A percentile compares a stretch with the other conserved stretches of the same genome.
These are phyloP conservation scores for Dendrocalamus latiflorus DNA, from an alignment of 202 grass and related monocot species.

Conservation along the genomic window DNA sequence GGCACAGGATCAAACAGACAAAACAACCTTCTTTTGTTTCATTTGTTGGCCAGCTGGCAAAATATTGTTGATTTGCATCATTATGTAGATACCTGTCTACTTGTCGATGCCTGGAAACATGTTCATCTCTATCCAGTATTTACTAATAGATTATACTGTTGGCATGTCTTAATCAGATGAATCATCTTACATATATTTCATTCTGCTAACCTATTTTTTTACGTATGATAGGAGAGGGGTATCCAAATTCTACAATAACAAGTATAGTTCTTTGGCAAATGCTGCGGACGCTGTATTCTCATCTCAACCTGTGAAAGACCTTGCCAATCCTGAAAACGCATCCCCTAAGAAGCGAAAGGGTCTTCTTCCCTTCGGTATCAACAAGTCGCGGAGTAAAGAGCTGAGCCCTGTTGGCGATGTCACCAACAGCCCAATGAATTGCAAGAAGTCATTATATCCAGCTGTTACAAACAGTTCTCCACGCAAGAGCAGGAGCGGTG, in stretches of 20 bases:
- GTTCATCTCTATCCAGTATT: conserved; percentile 18
- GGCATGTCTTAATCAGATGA: neutral
- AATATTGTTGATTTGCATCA: neutral
- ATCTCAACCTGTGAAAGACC: conserved; percentile 32
- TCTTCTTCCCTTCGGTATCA: conserved; percentile 49
- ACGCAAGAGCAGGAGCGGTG: conserved; percentile 16
- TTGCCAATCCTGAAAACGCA: conserved; percentile 39
- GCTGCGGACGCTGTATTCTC: conserved; percentile 4
- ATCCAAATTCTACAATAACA: conserved; percentile 49
- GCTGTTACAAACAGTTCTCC: conserved; percentile 26
- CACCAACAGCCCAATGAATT: conserved; percentile 19
- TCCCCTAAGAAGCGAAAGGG: conserved; percentile 71
- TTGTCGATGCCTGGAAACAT: neutral
- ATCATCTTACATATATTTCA: neutral
- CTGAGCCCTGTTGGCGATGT: conserved; percentile 11
- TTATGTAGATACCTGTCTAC: neutral
- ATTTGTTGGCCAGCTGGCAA: conserved; percentile 12
- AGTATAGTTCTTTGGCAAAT: conserved; percentile 38
- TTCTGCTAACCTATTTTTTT: neutral
- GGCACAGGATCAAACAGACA: conserved; percentile 12
- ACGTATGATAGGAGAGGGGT: conserved; percentile 21
- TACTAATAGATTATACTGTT: conserved; percentile 7
- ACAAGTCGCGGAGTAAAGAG: conserved; percentile 24
- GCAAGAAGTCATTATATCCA: neutral
- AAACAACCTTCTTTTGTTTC: conserved; percentile 12